Evolutionary conservation across 2,329 filamentous ascomycete genomes (phyloP), one percentile per base, ranked within the genome.

Genomic region (Rhinocladiella mackenziei): DNA sequence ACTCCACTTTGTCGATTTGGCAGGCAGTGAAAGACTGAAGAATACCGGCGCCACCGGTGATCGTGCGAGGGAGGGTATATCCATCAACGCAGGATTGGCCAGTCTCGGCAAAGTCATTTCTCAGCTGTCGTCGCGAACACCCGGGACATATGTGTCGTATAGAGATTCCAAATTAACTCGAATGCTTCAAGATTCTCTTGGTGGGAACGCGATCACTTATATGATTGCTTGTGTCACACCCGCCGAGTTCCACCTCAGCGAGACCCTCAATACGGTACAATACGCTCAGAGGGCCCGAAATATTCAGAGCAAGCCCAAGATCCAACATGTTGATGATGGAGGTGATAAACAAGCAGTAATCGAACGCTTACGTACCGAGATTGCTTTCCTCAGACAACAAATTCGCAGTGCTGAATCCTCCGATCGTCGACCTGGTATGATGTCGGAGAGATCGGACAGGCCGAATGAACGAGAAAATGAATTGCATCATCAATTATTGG

Each of bases 151-250:
- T 66, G 89, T 98, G 45, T 98, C 92, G 2, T 98, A 98, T 64
- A 87, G 92, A 53, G 92, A 98, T 68, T 97, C 92, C n/a, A 89
- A 89, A 63, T 80, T 98, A 57, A 98, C 92, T 8, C 84, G 92
- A 48, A 75, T 98, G 17, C 78, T 98, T 13, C 92, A 98, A 71
- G 92, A 98, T 66, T 98, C 92, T 0, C 75, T 98, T 4, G 92
- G 92, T 45, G 92, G 92, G 3, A 97, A 94, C 62, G 92, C 92
- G 25, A 94, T 96, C 62, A 98, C 92, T 1, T 98, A 97, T 69
- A 97, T 98, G 92, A 92, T 98, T 68, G 92, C 92, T 6, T 98
- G 92, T 67, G 89, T 98, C 20, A 98, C 91, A 1, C 91, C 89
- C 0, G 88, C 91, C 10, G 89, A 96, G 63, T 98, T 98, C 62